Evolutionary conservation across 2,329 filamentous ascomycete genomes (phyloP), one percentile per base, ranked within the genome.

Genomic region (Hysterium pulicare): DNA sequence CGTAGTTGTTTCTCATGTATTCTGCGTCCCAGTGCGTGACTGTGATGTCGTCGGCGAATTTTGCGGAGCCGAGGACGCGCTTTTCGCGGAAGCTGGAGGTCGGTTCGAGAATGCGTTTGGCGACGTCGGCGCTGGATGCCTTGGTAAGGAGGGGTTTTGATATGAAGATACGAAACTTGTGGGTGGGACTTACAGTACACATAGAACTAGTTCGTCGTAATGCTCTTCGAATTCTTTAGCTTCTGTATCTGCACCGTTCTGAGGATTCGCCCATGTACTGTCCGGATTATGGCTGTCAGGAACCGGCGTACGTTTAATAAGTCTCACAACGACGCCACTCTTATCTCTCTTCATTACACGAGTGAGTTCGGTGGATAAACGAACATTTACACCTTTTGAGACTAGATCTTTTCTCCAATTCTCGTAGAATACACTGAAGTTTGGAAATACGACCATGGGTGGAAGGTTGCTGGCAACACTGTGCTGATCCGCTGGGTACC

Each of bases 1-100:
- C 82, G 69, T 87, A 87, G 62, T 86, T 79, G 34, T 75, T 76
- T 43, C 78, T 73, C 71, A 87, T 84, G 67, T 86, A 87, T 9
- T 73, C 68, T 5, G 69, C 66, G 58, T 87, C 83, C 50, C 72
- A 77, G 59, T 87, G 83, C 1, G 83, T 87, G 48, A 87, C 74
- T 11, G 83, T 87, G 42, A 87, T 78, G 59, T 87, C 84, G 68
- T 87, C 78, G 55, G 77, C 80, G 62, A 86, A 82, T 45, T 80
- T 81, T 8, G 84, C 84, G 13, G 81, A 79, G n/a, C 84, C 82
- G 0, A 90, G 77, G 8, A 91, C 78, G 33, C 76, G 74, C 37
- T 72, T 79, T 60, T 90, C 85, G 30, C 76, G 72, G 70, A 77
- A 81, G 9, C 69, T 76, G 20, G 81, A 77, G 2, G 74, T 77